phyloP scores from a whole-genome alignment of 202 grass and related monocot species.

The Bolboschoenoplectus hybrid region DNA sequence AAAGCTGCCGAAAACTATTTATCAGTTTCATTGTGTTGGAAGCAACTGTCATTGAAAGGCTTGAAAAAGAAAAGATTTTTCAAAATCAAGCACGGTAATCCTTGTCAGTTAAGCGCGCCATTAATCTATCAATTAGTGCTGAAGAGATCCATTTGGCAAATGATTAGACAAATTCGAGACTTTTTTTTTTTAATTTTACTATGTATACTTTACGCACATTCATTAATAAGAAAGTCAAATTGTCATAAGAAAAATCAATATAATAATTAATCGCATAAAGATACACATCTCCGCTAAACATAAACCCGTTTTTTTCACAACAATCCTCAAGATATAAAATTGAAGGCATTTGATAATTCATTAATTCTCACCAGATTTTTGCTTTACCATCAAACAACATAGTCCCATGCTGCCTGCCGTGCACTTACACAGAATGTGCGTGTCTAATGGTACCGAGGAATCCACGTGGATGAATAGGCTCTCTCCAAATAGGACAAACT shows the following conservation, averaged over 20 bases:
- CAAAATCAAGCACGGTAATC: background rate
- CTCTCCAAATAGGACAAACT: slow-evolving; percentile 25
- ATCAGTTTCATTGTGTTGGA: too few relatives aligned
- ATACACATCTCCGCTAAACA: background rate
- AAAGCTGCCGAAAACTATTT: too few relatives aligned
- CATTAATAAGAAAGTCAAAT: background rate
- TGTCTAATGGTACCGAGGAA: background rate
- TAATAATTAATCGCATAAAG: background rate
- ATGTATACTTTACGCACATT: too few relatives aligned
- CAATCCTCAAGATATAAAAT: background rate
- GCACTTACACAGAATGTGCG: too few relatives aligned
- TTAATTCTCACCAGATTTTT: slow-evolving; percentile 8
- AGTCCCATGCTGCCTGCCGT: too few relatives aligned
- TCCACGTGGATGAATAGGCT: slow-evolving; percentile 23
- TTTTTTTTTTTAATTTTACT: too few relatives aligned
- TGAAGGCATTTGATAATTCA: background rate
- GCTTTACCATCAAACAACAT: background rate
- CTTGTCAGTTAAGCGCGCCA: too few relatives aligned
- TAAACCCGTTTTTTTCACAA: background rate
- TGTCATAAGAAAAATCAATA: background rate
- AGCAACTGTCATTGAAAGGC: background rate
- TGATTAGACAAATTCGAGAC: too few relatives aligned
- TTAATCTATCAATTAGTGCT: too few relatives aligned
- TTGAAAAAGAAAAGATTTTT: background rate
- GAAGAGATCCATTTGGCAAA: too few relatives aligned